Percentiles rank a stretch among this genome's conserved stretches.
These are phyloP conservation scores for Thielaviopsis ethacetica DNA, from an alignment of 2,329 filamentous ascomycete species.

Conservation along the genomic window DNA sequence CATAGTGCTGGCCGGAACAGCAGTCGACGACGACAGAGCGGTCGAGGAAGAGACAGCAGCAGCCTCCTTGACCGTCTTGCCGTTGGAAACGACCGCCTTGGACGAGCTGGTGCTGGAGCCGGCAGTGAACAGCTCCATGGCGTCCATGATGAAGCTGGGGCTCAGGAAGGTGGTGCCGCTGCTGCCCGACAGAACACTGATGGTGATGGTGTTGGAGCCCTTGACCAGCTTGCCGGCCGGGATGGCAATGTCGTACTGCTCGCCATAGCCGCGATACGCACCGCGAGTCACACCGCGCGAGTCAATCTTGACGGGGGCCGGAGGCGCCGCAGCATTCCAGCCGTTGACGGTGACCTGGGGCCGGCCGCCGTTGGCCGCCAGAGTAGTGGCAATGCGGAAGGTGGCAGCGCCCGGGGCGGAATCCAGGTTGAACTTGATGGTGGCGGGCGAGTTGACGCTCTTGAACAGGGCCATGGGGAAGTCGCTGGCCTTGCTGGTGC, in stretches of 20 bases:
- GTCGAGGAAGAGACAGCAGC: neutral
- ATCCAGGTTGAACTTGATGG: conserved; percentile 40
- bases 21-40: neutral
- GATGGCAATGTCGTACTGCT: conserved; percentile 46
- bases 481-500: conserved; percentile 30
- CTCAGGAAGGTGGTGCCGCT: conserved; percentile 36
- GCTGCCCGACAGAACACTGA: conserved; percentile 42
- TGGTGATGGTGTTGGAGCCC: conserved; percentile 48
- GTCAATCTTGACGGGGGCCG: conserved; percentile 45
- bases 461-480: conserved; percentile 55
- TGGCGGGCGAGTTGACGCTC: conserved; percentile 39
- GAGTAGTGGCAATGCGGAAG: conserved; percentile 47
- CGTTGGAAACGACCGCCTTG: neutral
- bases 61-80: neutral
- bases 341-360: conserved; percentile 41
- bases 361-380: conserved; percentile 42
- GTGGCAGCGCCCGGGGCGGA: conserved; percentile 37
- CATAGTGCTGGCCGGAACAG: neutral
- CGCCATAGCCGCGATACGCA: conserved; percentile 45
- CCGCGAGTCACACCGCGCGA: conserved; percentile 49
- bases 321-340: conserved; percentile 30
- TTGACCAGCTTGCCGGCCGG: conserved; percentile 39
- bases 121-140: conserved; percentile 11
- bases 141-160: conserved; percentile 30
- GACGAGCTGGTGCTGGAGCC: neutral